Base-by-base conservation (phyloP, 495 filamentous ascomycete genomes). In the Lasiosphaeria ovina region DNA sequence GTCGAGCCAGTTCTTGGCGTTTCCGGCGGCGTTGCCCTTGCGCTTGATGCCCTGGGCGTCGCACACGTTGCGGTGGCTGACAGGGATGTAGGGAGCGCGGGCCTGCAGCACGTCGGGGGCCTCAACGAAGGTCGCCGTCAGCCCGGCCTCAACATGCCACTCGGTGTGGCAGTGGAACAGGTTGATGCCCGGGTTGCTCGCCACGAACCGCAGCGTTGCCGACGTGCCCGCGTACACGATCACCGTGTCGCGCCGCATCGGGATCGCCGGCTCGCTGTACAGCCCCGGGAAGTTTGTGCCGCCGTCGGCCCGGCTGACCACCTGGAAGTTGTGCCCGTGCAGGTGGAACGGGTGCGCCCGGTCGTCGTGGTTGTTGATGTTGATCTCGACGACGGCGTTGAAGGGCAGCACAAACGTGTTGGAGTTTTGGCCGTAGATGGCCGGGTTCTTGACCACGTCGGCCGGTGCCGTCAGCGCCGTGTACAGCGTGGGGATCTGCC, bases 21-120 rank as follows among this genome's bases (percentile, higher is more conserved):
- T 91, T 0, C 82, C 91, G 0, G 89, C 91, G 0, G 91, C 91
- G 67, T 96, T 96, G 4, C 91, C 91, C 6, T 65, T 70, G 0
- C 72, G 84, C 3, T 79, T 75, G 0, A 82, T 68, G 1, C 71
- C 70, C 3, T 62, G 65, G 1, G 72, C 80, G 16, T 74, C 69
- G 67, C 91, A 94, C 12, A 72, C 83, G 3, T 81, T 74, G 24
- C 80, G 69, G 58, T 92, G 89, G 58, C 87, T 73, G 17, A 80
- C 65, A 0, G 91, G 89, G 34, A 94, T 84, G 0, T 72, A 70
- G 33, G 89, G 58, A 0, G 72, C 31, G 2, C 53, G 75, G 35
- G 79, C 59, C 38, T 62, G 62, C 7, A 91, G 59, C 48, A 77
- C 71, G 10, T 76, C 65, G 0, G 87, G 87, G 0, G 79, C 78